Conservation (phyloP, 768 basidiomycete species). For the Phaeotremella fagi region DNA sequence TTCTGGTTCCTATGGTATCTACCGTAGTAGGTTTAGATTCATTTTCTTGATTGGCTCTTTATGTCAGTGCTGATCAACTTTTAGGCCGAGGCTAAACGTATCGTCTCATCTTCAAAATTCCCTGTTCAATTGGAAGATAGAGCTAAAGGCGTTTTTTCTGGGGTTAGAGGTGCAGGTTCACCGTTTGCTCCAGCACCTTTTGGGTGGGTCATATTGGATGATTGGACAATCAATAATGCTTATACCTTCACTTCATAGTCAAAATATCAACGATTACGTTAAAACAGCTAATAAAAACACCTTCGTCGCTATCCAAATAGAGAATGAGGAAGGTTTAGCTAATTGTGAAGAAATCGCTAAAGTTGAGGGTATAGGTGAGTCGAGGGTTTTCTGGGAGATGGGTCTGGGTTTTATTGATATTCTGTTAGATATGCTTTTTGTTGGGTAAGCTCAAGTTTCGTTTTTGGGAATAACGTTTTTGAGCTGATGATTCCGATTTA, state of each 20-base stretch:
- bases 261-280: constrained; percentile 24
- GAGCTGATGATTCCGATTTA: neutral
- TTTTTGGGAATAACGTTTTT: neutral
- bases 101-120: constrained; percentile 28
- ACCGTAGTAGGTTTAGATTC: constrained; percentile 7
- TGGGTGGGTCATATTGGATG: neutral
- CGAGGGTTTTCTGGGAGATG: neutral
- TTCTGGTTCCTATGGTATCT: constrained; percentile 22
- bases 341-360: constrained; percentile 37
- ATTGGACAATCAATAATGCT: neutral
- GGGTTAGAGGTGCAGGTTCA: constrained; percentile 31
- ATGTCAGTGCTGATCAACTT: neutral
- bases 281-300: constrained; percentile 17
- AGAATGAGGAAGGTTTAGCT: constrained; percentile 32
- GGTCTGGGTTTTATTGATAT: neutral
- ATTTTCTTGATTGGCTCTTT: too few species aligned
- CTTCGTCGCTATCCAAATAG: constrained; percentile 36
- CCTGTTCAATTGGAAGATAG: constrained; percentile 13
- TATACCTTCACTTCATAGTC: constrained; percentile 1
- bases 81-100: constrained; percentile 19
- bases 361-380: constrained; percentile 39
- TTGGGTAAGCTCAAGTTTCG: constrained; percentile 17
- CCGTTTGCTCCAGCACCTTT: constrained; percentile 26
- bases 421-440: constrained; percentile 29
- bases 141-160: constrained; percentile 14